phyloP scores from a whole-genome alignment of 2,329 filamentous ascomycete genomes.

The Monilinia polystroma region DNA sequence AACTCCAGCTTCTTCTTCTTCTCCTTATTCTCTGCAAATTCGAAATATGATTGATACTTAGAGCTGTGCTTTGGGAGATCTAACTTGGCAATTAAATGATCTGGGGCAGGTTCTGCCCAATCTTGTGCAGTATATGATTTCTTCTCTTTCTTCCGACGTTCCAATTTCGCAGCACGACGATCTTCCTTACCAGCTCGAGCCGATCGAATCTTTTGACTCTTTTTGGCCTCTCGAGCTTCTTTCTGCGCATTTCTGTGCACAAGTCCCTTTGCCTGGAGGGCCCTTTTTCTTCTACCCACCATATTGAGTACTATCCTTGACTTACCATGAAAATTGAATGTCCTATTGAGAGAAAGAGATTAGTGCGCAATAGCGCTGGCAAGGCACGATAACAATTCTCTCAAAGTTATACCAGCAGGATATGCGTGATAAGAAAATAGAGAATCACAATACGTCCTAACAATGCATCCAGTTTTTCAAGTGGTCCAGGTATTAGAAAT shows the following conservation, averaged over 20 bases:
- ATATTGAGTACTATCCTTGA: constrained; percentile 18
- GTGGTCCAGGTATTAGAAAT: constrained; percentile 1
- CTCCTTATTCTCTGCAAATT: constrained; percentile 63
- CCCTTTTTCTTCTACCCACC: constrained; percentile 19
- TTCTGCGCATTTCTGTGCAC: neutral
- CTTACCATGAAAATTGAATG: constrained; percentile 10
- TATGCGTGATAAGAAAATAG: constrained; percentile 16
- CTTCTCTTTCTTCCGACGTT: constrained; percentile 36
- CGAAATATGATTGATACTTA: constrained; percentile 61
- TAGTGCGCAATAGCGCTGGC: constrained; percentile 27
- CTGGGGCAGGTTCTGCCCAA: constrained; percentile 36
- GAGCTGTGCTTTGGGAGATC: constrained; percentile 43
- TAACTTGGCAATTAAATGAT: constrained; percentile 39
- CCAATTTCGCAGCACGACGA: constrained; percentile 34
- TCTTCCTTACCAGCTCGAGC: constrained; percentile 30
- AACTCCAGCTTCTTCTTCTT: constrained; percentile 64
- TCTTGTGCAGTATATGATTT: constrained; percentile 32
- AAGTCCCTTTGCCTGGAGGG: constrained; percentile 8
- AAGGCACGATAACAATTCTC: constrained; percentile 17
- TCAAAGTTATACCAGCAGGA: constrained; percentile 17
- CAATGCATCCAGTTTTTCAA: constrained; percentile 1
- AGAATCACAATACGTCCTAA: constrained; percentile 18
- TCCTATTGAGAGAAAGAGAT: constrained; percentile 23
- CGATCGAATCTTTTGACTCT: constrained; percentile 15
- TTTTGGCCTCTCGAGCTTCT: neutral